Conservation (phyloP, 306 rosid genomes). For the Cotoneaster glaucophyllus region DNA sequence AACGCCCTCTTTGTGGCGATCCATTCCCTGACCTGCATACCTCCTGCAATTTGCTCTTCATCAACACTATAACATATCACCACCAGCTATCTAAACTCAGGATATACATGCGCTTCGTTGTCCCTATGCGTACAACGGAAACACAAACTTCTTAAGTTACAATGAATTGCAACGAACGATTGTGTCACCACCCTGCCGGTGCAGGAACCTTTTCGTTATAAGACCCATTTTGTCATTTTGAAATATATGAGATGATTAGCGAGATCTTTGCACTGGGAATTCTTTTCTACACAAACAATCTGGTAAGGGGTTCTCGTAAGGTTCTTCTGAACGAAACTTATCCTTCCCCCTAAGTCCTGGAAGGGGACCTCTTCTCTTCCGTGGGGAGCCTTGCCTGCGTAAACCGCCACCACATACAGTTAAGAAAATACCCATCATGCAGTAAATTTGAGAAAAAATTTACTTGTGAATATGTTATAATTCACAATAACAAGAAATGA, state of each 20-base stretch:
- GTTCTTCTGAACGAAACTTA: conserved; percentile 88
- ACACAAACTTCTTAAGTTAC: conserved; percentile 8
- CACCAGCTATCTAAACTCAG: conserved; percentile 5
- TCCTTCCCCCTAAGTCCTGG: conserved; percentile 81
- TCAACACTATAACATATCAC: conserved; percentile 8
- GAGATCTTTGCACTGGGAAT: conserved; percentile 24
- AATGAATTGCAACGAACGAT: conserved; percentile 5
- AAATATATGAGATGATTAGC: conserved; percentile 11
- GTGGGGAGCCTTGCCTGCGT: conserved; percentile 64
- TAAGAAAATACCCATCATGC: background rate
- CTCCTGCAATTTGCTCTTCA: conserved; percentile 11
- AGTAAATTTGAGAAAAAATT: too few species aligned
- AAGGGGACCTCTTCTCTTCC: conserved; percentile 88
- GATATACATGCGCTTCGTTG: conserved; percentile 23
- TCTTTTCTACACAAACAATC: conserved; percentile 69
- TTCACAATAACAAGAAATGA: background rate
- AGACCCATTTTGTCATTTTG: conserved; percentile 7
- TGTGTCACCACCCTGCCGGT: background rate
- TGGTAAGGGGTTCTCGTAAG: conserved; percentile 83
- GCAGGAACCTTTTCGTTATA: background rate
- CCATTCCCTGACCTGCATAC: conserved; percentile 1
- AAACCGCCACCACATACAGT: conserved; percentile 17
- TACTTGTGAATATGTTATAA: background rate
- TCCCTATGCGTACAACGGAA: conserved; percentile 3
- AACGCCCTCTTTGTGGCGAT: conserved; percentile 2